Evolutionary conservation across 768 basidiomycete genomes (phyloP).

Genomic region (Trametes punicea): DNA sequence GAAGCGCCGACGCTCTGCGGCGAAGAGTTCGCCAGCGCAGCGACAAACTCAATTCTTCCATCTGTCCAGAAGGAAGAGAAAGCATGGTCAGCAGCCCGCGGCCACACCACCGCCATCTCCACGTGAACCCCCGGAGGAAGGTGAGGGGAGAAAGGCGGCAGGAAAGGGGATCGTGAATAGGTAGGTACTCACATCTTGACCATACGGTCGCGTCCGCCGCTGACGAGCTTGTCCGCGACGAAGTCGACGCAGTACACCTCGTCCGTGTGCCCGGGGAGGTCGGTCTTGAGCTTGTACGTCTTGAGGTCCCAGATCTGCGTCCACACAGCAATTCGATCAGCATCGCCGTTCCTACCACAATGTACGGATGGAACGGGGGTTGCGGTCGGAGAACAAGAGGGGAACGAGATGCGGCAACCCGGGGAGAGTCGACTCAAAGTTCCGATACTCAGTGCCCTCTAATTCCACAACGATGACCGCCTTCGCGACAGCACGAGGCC

Average conservation of each 20-base stretch:
- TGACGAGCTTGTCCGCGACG: conserved; percentile 98
- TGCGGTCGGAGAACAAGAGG: too few species aligned
- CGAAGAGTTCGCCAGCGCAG: background rate
- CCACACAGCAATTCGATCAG: background rate
- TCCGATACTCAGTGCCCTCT: too few species aligned
- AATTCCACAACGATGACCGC: too few species aligned
- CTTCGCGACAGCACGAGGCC: too few species aligned
- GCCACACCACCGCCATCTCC: background rate
- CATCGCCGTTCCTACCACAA: too few species aligned
- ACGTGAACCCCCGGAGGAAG: background rate
- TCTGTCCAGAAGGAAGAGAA: background rate
- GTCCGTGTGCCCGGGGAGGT: conserved; percentile 94
- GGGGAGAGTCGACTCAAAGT: too few species aligned
- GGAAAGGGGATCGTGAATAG: background rate
- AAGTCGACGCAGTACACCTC: conserved; percentile 99
- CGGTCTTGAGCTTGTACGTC: conserved; percentile 91
- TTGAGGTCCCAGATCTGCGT: conserved; percentile 91
- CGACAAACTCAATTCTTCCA: conserved; percentile 12
- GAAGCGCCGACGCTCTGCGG: too few species aligned
- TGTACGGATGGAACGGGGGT: too few species aligned
- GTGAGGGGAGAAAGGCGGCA: background rate
- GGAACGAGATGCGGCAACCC: too few species aligned
- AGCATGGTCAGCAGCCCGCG: background rate
- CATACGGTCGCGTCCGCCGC: conserved; percentile 88
- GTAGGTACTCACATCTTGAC: conserved; percentile 82